Percentiles rank a stretch among this genome's conserved stretches.
phyloP scores from a whole-genome alignment of 177 flowering plant genomes.

The Vitis hybrid region DNA sequence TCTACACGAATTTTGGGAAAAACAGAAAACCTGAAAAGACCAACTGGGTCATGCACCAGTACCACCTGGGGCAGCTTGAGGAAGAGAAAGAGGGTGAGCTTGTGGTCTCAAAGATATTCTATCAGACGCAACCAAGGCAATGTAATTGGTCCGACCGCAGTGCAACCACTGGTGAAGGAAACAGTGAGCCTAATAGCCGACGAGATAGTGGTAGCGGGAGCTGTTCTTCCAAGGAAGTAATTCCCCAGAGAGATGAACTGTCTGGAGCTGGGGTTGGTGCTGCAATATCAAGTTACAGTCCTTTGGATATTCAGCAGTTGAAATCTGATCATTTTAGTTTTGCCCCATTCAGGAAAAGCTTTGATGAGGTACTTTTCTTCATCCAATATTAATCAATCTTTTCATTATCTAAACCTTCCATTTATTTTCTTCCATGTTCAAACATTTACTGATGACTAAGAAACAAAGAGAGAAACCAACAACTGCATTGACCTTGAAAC shows the following conservation, averaged over 20 bases:
- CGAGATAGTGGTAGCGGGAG: constrained; percentile 55
- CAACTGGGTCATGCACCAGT: constrained; percentile 97
- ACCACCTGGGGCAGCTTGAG: constrained; percentile 80
- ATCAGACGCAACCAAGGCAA: constrained; percentile 91
- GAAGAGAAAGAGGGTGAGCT: constrained; percentile 96
- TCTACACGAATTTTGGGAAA: constrained; percentile 88
- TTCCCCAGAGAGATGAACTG: constrained; percentile 37
- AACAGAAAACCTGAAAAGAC: constrained; percentile 89
- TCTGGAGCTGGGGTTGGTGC: constrained; percentile 25
- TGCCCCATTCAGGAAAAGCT: constrained; percentile 60
- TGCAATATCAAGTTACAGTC: constrained; percentile 41
- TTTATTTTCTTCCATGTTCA: too few relatives aligned
- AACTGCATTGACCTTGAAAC: too few relatives aligned
- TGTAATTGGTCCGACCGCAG: constrained; percentile 66
- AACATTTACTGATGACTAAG: too few relatives aligned
- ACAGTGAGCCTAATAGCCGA: constrained; percentile 30
- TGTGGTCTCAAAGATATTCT: constrained; percentile 89
- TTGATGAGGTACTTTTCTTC: constrained; percentile 64
- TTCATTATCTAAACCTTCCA: not conserved
- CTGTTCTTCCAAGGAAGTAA: constrained; percentile 47
- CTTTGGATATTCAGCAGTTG: constrained; percentile 58
- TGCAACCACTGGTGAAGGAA: constrained; percentile 38
- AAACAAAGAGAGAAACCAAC: too few relatives aligned
- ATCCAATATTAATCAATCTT: not conserved
- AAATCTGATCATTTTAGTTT: constrained; percentile 74